Percentiles rank a stretch among this genome's conserved stretches.
phyloP scores from a whole-genome alignment of 73 alveolate genomes.

The Stentor coeruleus region DNA sequence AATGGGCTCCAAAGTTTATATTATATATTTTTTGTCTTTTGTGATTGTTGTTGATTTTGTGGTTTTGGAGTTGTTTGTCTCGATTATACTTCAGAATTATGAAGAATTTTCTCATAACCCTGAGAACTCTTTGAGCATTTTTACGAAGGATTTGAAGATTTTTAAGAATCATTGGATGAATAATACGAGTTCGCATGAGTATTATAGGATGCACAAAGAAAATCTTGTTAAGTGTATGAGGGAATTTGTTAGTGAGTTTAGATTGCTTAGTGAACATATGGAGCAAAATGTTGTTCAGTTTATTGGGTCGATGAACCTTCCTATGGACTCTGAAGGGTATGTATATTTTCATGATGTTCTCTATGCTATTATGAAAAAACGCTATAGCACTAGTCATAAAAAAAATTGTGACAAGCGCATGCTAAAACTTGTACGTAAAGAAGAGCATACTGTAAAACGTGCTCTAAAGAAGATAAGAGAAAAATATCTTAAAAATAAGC shows the following conservation, averaged over 20 bases:
- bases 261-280: constrained; percentile 8
- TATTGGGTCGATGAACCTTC: constrained; percentile 21
- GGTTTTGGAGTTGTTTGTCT: constrained; percentile 60
- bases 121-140: constrained; percentile 51
- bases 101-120: constrained; percentile 53
- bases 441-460: not conserved
- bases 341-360: constrained; percentile 39
- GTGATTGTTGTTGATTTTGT: constrained; percentile 41
- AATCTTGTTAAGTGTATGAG: constrained; percentile 21
- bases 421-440: not conserved
- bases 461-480: not conserved
- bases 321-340: constrained; percentile 28
- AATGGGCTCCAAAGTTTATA: constrained; percentile 24
- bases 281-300: constrained; percentile 24
- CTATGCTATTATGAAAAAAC: constrained; percentile 35
- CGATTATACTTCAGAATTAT: constrained; percentile 57
- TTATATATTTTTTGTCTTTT: constrained; percentile 43
- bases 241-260: constrained; percentile 22
- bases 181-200: constrained; percentile 12
- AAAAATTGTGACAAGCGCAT: not conserved
- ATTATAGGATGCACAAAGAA: constrained; percentile 27
- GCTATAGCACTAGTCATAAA: too few relatives aligned
- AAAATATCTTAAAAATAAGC: not conserved
- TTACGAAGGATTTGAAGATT: constrained; percentile 38
- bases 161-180: constrained; percentile 40